These are phyloP conservation scores for Raphidocelis subcapitata DNA, from an alignment of 139 green algal genomes.

Conservation along the genomic window DNA sequence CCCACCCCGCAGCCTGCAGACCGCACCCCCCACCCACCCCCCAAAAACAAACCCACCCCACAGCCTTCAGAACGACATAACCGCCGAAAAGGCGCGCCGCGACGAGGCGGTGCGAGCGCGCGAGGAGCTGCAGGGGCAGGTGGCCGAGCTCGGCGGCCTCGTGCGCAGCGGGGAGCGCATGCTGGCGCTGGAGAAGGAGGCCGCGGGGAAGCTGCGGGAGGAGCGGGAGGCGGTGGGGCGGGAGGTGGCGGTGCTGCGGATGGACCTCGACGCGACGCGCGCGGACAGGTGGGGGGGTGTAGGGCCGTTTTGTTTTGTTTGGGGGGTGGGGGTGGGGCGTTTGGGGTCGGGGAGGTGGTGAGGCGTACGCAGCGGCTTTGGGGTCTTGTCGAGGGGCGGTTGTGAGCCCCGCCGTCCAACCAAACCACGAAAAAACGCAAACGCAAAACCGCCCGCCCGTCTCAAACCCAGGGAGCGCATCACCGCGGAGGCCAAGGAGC, in stretches of 20 bases:
- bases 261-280: slow-evolving; percentile 43
- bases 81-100: slow-evolving; percentile 34
- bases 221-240: slow-evolving; percentile 40
- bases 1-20: too few species aligned
- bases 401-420: too few species aligned
- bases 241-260: slow-evolving; percentile 44
- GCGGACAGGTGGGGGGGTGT: background rate
- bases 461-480: slow-evolving; percentile 8
- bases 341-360: too few species aligned
- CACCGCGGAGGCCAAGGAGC: slow-evolving; percentile 21
- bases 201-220: slow-evolving; percentile 37
- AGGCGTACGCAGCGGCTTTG: too few species aligned
- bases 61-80: slow-evolving; percentile 31
- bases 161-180: slow-evolving; percentile 41
- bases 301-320: too few species aligned
- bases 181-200: slow-evolving; percentile 45
- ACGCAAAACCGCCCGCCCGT: too few species aligned
- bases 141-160: slow-evolving; percentile 41
- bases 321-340: too few species aligned
- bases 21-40: too few species aligned
- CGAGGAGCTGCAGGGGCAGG: slow-evolving; percentile 44
- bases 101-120: slow-evolving; percentile 42
- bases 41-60: background rate
- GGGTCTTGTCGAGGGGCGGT: too few species aligned
- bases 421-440: too few species aligned